phyloP scores from a whole-genome alignment of 2,329 filamentous ascomycete genomes.

The Trichoderma lentiforme region DNA sequence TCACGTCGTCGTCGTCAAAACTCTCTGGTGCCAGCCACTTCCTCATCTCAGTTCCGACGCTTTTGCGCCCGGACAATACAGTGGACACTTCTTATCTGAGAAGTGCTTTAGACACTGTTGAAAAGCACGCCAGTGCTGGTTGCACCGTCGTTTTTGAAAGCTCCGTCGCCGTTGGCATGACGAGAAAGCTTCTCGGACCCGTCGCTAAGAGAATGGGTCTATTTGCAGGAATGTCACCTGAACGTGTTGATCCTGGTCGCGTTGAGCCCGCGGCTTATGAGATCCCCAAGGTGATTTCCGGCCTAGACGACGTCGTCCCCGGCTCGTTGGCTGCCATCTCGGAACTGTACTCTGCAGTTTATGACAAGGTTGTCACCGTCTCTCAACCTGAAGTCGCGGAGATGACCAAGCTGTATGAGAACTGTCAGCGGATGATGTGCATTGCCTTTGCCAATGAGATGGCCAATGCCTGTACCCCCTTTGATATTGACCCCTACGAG shows the following conservation, averaged over 20 bases:
- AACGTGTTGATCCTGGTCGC: constrained; percentile 52
- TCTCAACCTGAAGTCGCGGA: constrained; percentile 53
- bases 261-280: constrained; percentile 36
- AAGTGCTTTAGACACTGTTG: constrained; percentile 42
- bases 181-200: constrained; percentile 46
- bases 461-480: constrained; percentile 47
- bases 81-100: constrained; percentile 47
- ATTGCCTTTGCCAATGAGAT: constrained; percentile 57
- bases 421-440: constrained; percentile 54
- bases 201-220: constrained; percentile 41
- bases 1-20: constrained; percentile 38
- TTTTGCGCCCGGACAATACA: constrained; percentile 44
- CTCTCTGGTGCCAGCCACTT: constrained; percentile 47
- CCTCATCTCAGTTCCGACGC: constrained; percentile 52
- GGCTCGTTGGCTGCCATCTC: constrained; percentile 44
- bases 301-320: constrained; percentile 45
- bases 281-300: constrained; percentile 54
- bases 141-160: constrained; percentile 51
- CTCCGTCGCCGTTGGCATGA: constrained; percentile 54
- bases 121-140: constrained; percentile 40
- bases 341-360: constrained; percentile 45
- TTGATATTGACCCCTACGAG: constrained; percentile 49
- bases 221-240: constrained; percentile 49
- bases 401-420: constrained; percentile 58
- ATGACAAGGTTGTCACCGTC: constrained; percentile 47